phyloP scores from a whole-genome alignment of 495 filamentous ascomycete species.

The Hyaloscypha finlandica region DNA sequence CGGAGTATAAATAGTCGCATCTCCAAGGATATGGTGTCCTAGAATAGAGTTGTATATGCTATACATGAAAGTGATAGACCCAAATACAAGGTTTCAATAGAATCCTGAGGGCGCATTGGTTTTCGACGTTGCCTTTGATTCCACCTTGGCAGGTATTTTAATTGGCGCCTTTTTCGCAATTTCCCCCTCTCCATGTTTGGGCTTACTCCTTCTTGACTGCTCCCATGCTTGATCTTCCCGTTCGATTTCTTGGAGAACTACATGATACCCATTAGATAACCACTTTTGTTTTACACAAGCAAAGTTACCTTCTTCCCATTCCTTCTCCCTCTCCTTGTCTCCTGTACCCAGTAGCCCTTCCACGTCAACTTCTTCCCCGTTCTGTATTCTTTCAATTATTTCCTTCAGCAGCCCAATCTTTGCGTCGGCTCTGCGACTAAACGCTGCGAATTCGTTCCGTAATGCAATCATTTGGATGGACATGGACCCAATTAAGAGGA shows the following conservation, averaged over 20 bases:
- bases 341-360: constrained; percentile 81
- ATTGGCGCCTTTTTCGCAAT: background rate
- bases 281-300: background rate
- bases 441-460: constrained; percentile 70
- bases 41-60: constrained; percentile 13
- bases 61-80: constrained; percentile 27
- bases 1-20: constrained; percentile 32
- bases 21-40: constrained; percentile 56
- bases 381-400: constrained; percentile 78
- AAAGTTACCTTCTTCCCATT: constrained; percentile 80
- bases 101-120: constrained; percentile 28
- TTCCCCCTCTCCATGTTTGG: constrained; percentile 29
- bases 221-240: constrained; percentile 70
- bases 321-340: constrained; percentile 69
- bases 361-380: constrained; percentile 89
- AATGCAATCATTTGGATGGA: constrained; percentile 87
- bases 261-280: constrained; percentile 14
- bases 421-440: constrained; percentile 72
- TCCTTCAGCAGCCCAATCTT: constrained; percentile 77
- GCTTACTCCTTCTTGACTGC: constrained; percentile 36
- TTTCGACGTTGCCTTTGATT: constrained; percentile 16
- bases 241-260: constrained; percentile 81
- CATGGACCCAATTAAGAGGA: constrained; percentile 89
- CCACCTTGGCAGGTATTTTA: background rate
- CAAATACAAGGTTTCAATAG: constrained; percentile 20